These are phyloP conservation scores for Candida palmyrensis DNA, from an alignment of 805 yeast species.

Conservation along the genomic window DNA sequence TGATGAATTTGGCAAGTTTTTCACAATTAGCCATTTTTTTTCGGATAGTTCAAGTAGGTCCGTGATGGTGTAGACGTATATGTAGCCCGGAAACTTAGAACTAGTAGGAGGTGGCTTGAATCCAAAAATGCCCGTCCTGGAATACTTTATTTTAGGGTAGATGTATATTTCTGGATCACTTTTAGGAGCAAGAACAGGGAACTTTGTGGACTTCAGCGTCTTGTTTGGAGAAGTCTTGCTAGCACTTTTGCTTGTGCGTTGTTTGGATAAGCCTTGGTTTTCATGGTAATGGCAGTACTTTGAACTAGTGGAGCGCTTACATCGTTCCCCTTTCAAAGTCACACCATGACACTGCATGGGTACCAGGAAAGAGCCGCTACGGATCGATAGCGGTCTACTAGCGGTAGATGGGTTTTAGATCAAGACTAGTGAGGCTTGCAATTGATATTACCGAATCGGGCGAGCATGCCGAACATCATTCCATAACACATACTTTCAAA, in stretches of 20 bases:
- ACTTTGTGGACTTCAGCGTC: too few species aligned
- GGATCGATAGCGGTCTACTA: too few species aligned
- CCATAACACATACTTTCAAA: too few species aligned
- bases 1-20: conserved; percentile 21
- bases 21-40: conserved; percentile 34
- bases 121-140: conserved; percentile 3
- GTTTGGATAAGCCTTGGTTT: conserved; percentile 6
- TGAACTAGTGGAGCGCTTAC: conserved; percentile 18
- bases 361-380: neutral
- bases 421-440: too few species aligned
- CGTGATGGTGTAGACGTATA: conserved; percentile 46
- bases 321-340: conserved; percentile 36
- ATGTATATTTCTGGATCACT: neutral
- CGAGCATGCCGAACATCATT: too few species aligned
- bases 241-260: neutral
- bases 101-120: neutral
- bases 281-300: conserved; percentile 33
- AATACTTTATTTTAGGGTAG: conserved; percentile 1
- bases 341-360: conserved; percentile 35
- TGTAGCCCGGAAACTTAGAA: conserved; percentile 29
- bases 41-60: conserved; percentile 29
- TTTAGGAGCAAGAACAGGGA: too few species aligned
- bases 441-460: too few species aligned
- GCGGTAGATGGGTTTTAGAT: too few species aligned
- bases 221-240: neutral